phyloP scores from a whole-genome alignment of 2,329 filamentous ascomycete genomes.

The Paecilomyces fulvus region DNA sequence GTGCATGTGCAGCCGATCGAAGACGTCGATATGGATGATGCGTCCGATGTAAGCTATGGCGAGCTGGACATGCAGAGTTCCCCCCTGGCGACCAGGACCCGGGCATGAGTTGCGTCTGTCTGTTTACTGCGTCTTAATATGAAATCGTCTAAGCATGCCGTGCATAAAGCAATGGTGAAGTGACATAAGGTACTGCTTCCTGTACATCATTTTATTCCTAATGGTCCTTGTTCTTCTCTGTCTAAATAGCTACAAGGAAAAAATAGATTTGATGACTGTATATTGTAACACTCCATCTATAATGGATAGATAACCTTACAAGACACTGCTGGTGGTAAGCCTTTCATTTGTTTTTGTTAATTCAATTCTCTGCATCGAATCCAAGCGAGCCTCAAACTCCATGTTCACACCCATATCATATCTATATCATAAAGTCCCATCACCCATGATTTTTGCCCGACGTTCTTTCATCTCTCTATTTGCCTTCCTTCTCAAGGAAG shows the following conservation, averaged over 20 bases:
- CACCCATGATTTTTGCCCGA: background rate
- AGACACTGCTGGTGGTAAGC: background rate
- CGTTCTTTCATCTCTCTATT: background rate
- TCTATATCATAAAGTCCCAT: background rate
- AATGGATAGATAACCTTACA: background rate
- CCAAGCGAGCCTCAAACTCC: background rate
- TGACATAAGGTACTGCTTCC: background rate
- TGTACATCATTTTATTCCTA: background rate
- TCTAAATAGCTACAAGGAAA: background rate
- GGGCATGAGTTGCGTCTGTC: too few species aligned
- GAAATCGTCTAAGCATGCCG: too few species aligned
- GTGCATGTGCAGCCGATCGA: slow-evolving; percentile 25
- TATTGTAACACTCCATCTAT: background rate
- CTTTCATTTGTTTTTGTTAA: background rate
- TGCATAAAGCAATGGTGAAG: background rate
- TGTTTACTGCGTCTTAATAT: too few species aligned
- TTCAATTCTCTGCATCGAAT: background rate
- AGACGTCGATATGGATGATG: slow-evolving; percentile 6
- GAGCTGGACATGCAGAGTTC: slow-evolving; percentile 5
- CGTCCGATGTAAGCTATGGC: slow-evolving; percentile 1
- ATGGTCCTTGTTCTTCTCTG: too few species aligned
- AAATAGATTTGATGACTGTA: background rate
- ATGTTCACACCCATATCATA: background rate
- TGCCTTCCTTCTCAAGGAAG: slow-evolving; percentile 12
- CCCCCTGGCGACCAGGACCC: slow-evolving; percentile 4